A percentile compares a stretch with the other conserved stretches of the same genome.
Conservation (phyloP, 495 filamentous ascomycete genomes). For the Penicillium coffeae region DNA sequence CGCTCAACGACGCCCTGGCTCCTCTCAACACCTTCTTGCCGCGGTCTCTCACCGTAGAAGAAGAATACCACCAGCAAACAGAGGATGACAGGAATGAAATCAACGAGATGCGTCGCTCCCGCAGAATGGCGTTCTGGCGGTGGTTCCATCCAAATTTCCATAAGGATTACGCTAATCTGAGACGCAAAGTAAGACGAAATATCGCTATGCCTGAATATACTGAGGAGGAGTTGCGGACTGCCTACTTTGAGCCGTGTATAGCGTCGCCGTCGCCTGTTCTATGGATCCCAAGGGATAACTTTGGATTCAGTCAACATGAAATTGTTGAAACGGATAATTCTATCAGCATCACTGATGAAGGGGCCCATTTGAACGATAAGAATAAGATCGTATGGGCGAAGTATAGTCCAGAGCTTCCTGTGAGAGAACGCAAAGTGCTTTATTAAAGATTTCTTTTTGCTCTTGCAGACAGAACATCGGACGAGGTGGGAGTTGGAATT, state of each 20-base stretch:
- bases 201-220: constrained; percentile 50
- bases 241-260: constrained; percentile 67
- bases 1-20: constrained; percentile 67
- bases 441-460: constrained; percentile 19
- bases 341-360: constrained; percentile 59
- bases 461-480: not conserved
- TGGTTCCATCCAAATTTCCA: constrained; percentile 78
- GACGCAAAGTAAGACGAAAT: constrained; percentile 63
- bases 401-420: constrained; percentile 37
- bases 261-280: constrained; percentile 54
- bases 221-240: constrained; percentile 50
- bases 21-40: constrained; percentile 76
- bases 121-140: constrained; percentile 46
- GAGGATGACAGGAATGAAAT: constrained; percentile 27
- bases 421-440: constrained; percentile 36
- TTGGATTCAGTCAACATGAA: constrained; percentile 61
- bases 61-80: constrained; percentile 36
- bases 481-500: no score
- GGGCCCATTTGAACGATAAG: constrained; percentile 61
- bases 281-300: constrained; percentile 68
- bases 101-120: constrained; percentile 22
- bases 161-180: constrained; percentile 63
- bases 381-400: constrained; percentile 58
- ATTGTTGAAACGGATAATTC: constrained; percentile 51
- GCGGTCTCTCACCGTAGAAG: constrained; percentile 47